A percentile compares a stretch with the other conserved stretches of the same genome.
These are phyloP conservation scores for Mycotypha africana DNA, from an alignment of 371 early-diverging fungal genomes.

Conservation along the genomic window DNA sequence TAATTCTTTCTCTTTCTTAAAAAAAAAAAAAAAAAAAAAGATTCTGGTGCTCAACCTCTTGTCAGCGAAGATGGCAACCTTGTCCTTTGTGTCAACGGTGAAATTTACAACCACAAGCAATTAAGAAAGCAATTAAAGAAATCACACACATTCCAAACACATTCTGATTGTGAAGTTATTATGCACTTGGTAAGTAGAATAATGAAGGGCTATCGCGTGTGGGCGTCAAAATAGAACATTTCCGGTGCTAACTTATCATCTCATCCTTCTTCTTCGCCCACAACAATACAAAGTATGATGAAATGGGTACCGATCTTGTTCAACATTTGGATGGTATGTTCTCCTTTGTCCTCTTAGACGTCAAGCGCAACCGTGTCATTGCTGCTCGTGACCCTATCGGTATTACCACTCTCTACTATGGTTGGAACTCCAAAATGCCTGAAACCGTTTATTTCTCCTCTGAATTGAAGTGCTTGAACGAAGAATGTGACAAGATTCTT, in stretches of 20 bases:
- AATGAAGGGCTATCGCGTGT: no score
- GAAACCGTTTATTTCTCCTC: slow-evolving; percentile 88
- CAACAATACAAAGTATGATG: slow-evolving; percentile 74
- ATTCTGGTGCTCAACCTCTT: slow-evolving; percentile 93
- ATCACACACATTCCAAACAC: slow-evolving; percentile 77
- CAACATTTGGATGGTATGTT: slow-evolving; percentile 93
- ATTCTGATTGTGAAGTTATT: slow-evolving; percentile 96
- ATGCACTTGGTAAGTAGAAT: slow-evolving; percentile 76
- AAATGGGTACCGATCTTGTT: slow-evolving; percentile 76
- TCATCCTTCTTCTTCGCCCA: no score
- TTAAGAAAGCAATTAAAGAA: slow-evolving; percentile 72
- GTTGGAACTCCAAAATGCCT: slow-evolving; percentile 78
- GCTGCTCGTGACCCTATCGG: slow-evolving; percentile 96
- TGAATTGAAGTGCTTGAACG: slow-evolving; percentile 91
- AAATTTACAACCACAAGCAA: slow-evolving; percentile 95
- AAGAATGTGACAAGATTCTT: slow-evolving; percentile 91
- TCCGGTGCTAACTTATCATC: no score
- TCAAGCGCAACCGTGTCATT: slow-evolving; percentile 72
- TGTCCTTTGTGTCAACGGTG: slow-evolving; percentile 91
- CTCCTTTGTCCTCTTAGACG: slow-evolving; percentile 88
- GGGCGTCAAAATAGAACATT: no score
- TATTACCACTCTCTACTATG: slow-evolving; percentile 95
- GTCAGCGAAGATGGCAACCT: slow-evolving; percentile 81
- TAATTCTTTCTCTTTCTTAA: no score
- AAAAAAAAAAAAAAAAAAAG: slow-evolving; percentile 29